These are phyloP conservation scores for Cinnamomum micranthum DNA, from an alignment of 164 flowering plant genomes.

Conservation along the genomic window DNA sequence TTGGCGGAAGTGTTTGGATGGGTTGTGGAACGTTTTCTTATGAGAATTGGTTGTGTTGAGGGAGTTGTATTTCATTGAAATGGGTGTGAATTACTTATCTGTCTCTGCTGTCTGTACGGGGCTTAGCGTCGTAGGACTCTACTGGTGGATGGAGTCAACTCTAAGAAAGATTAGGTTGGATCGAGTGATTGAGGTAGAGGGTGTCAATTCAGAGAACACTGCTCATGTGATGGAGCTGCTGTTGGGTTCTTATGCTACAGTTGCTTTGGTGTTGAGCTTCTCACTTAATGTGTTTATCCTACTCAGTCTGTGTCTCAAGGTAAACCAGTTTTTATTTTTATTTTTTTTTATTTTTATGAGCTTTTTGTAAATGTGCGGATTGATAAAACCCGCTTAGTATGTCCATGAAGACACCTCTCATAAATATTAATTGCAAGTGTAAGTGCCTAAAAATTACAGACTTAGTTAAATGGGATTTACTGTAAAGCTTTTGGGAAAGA, in stretches of 20 bases:
- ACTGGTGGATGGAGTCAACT: constrained; percentile 52
- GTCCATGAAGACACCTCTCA: no score
- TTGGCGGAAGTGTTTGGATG: background rate
- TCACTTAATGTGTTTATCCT: constrained; percentile 51
- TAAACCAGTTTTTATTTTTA: constrained; percentile 13
- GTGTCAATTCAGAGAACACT: constrained; percentile 38
- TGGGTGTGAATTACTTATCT: constrained; percentile 64
- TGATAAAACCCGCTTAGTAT: background rate
- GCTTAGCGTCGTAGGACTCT: constrained; percentile 66
- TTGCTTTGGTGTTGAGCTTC: constrained; percentile 56
- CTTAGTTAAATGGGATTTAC: no score
- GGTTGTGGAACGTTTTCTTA: constrained; percentile 8
- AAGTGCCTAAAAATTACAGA: no score
- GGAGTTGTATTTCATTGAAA: constrained; percentile 23
- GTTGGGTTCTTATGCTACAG: constrained; percentile 52
- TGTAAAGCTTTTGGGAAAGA: no score
- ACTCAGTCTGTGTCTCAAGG: constrained; percentile 74
- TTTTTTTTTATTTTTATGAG: background rate
- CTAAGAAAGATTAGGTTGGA: constrained; percentile 46
- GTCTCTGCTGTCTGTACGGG: constrained; percentile 52
- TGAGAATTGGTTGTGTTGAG: constrained; percentile 7
- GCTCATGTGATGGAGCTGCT: constrained; percentile 50
- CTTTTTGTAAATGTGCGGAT: background rate
- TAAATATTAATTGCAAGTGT: no score
- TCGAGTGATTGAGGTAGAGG: constrained; percentile 38